Evolutionary conservation across 768 basidiomycete species (phyloP).

Genomic region (Saitozyma sp.): DNA sequence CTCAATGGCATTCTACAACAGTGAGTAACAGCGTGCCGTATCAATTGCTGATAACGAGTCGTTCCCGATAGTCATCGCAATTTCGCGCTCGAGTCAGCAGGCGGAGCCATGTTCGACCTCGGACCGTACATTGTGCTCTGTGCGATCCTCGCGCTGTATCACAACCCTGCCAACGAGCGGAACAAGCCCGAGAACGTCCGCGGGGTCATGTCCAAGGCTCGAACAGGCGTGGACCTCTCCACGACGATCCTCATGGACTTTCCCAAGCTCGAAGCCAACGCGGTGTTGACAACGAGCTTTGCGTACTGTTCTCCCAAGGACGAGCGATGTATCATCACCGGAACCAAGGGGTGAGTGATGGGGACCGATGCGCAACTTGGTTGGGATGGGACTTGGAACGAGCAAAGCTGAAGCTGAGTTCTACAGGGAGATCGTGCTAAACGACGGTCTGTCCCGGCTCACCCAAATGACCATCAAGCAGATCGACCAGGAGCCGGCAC

Average conservation of each 20-base stretch:
- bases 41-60: too few species aligned
- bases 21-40: background rate
- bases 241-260: slow-evolving; percentile 32
- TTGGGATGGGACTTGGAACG: background rate
- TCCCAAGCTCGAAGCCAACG: slow-evolving; percentile 28
- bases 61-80: slow-evolving; percentile 36
- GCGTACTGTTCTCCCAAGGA: slow-evolving; percentile 14
- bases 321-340: slow-evolving; percentile 29
- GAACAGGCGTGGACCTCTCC: slow-evolving; percentile 34
- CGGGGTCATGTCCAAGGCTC: slow-evolving; percentile 8
- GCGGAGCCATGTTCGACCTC: slow-evolving; percentile 52
- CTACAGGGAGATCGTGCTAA: slow-evolving; percentile 33
- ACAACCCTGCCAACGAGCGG: slow-evolving; percentile 43
- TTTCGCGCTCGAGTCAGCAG: slow-evolving; percentile 47
- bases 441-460: slow-evolving; percentile 31
- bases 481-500: slow-evolving; percentile 6
- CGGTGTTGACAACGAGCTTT: slow-evolving; percentile 22
- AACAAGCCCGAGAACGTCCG: slow-evolving; percentile 30
- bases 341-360: slow-evolving; percentile 33
- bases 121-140: slow-evolving; percentile 42
- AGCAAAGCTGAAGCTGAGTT: background rate
- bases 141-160: slow-evolving; percentile 38
- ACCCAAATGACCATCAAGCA: slow-evolving; percentile 12
- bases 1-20: slow-evolving; percentile 37
- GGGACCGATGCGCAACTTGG: too few species aligned